Base-by-base conservation (phyloP, 78 protist genomes). In the Dictyostelium firmibasis region DNA sequence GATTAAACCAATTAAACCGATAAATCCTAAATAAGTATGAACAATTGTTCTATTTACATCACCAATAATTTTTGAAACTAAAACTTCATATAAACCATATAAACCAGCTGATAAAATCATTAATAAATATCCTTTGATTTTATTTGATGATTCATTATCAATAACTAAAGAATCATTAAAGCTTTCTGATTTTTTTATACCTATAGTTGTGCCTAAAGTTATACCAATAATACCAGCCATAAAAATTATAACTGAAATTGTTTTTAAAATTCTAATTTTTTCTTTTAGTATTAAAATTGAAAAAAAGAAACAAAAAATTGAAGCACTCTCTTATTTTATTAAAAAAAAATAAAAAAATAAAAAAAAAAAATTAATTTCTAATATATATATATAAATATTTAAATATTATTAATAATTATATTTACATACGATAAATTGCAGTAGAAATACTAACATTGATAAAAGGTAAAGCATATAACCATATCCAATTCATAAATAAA, bases 201-300 rank as follows among this genome's bases (percentile, higher is more conserved):
- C 36, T 62, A 79, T 78, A 1, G 93, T 85, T 4, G 81, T 13
- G 20, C 86, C 85, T 50, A 50, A 50, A 16, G 62, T 50, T 1
- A 57, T 57, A 5, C 67, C 67, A 79, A 88, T 33, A 29, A 88
- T 69, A 78, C 93, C 93, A 44, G 67, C 93, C 81, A 88, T 79
- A 67, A 88, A 88, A 4, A 88, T 18, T 0, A 35, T 50, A 2
- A 79, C 81, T 27, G 79, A 64, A 8, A 88, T 44, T 43, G 43
- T 41, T 44, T 88, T 88, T 27, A 88, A 44, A 79, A 79, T 11
- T 8, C 81, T 64, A 33, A 79, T 29, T 44, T 29, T 88, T 36
- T 88, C 93, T 44, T 88, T 88, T 47, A 88, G 29, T n/a, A 88
- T 87, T 1, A 87, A 0, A 29, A 88, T 88, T 31, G 93, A 88